These are phyloP conservation scores for Flammula alnicola DNA, from an alignment of 1,284 basidiomycete genomes.

Conservation along the genomic window DNA sequence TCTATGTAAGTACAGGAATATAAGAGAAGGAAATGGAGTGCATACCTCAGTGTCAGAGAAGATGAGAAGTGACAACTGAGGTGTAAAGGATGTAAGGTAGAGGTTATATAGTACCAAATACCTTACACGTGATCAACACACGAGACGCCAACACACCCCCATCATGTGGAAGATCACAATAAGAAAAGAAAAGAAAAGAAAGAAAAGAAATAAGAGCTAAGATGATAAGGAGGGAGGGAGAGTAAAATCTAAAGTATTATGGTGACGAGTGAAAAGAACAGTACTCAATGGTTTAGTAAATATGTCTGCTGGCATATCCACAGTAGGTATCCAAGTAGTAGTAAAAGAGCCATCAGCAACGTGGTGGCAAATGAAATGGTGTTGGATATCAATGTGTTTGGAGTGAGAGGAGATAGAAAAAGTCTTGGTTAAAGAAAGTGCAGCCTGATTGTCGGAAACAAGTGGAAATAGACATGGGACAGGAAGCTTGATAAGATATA, in stretches of 20 bases:
- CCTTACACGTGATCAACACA: background rate
- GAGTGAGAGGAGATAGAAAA: conserved; percentile 20
- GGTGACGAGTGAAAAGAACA: conserved; percentile 1
- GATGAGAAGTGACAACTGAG: background rate
- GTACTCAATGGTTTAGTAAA: conserved; percentile 21
- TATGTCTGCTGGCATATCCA: conserved; percentile 35
- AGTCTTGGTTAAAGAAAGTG: conserved; percentile 5
- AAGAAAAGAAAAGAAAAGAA: conserved; percentile 3
- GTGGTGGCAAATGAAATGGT: conserved; percentile 41
- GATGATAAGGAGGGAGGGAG: background rate
- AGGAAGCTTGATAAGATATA: conserved; percentile 12
- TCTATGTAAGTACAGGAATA: no score
- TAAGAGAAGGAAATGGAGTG: no score
- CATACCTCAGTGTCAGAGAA: background rate
- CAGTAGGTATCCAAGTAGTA: conserved; percentile 28
- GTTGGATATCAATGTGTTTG: conserved; percentile 46
- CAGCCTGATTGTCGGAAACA: conserved; percentile 34
- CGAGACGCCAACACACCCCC: conserved; percentile 14
- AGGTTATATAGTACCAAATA: background rate
- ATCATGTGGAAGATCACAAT: conserved; percentile 6
- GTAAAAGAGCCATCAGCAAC: conserved; percentile 25
- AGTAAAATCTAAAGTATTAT: background rate
- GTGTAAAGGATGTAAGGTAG: background rate
- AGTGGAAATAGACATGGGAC: conserved; percentile 22
- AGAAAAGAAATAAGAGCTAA: background rate